Base-by-base conservation (phyloP, 2,329 filamentous ascomycete genomes). In the Colletotrichum sp. region DNA sequence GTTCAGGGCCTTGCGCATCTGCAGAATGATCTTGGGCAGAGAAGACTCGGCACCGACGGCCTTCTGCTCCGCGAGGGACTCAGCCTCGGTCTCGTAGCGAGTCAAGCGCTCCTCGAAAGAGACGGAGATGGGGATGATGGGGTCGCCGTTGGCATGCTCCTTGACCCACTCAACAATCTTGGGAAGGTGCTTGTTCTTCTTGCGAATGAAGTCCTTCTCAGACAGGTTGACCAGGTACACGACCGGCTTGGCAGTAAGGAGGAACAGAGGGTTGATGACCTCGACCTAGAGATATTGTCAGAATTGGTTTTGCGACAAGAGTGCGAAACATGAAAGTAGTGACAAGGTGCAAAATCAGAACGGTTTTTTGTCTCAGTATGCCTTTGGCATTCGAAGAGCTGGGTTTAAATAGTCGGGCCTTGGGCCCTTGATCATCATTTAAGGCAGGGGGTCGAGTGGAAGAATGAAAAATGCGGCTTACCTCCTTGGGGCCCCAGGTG, bases 141-240 rank as follows among this genome's bases (percentile, higher is more conserved):
- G 95, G 83, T 98, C 96, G 74, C 95, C 96, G 69, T 92, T 86
- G 8, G 96, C 95, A 85, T 99, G 91, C 84, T 95, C 92, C 89
- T 99, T 98, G 86, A 98, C 93, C 97, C 97, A 99, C 84, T 97
- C 95, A 77, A 95, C 95, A 80, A 99, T 93, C 89, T 96, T 97
- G 80, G 95, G 92, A 72, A 99, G 92, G 88, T 99, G 93, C 93
- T 99, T 99, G 92, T 99, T 99, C 94, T 99, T 99, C 90, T 99
- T 97, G 83, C 97, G 94, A 83, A 98, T 93, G 86, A 96, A 99
- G 87, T 99, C 97, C 87, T 93, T 96, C 89, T 99, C 98, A 78
- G 95, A 98, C 77, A 99, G 89, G 89, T 99, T 99, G 88, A 99
- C 95, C 59, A 99, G 91, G 89, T 95, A 99, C 80, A 99, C 96